Conservation (phyloP, 257 asterid species). For the Scutellaria barbata region DNA sequence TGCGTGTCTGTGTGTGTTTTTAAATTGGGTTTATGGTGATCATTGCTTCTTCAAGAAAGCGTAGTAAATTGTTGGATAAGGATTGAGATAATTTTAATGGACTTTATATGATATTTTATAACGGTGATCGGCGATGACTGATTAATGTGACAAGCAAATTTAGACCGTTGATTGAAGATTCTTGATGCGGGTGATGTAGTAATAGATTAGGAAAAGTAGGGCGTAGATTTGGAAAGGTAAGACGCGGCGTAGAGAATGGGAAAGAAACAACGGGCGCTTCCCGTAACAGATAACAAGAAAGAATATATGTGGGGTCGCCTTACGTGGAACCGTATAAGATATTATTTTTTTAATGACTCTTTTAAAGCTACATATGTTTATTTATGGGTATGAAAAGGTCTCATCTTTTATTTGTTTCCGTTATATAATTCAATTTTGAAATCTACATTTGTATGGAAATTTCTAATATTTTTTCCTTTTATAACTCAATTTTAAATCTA, state of each 20-base stretch:
- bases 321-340: not conserved
- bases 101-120: not conserved
- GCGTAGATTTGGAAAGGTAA: conserved; percentile 14
- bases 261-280: too few relatives aligned
- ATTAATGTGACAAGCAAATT: conserved; percentile 27
- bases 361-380: too few relatives aligned
- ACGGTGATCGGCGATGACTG: conserved; percentile 5
- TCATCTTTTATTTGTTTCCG: too few relatives aligned
- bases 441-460: too few relatives aligned
- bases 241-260: conserved; percentile 36
- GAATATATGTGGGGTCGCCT: conserved; percentile 15
- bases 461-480: not conserved
- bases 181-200: conserved; percentile 7
- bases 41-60: not conserved
- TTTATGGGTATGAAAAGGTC: too few relatives aligned
- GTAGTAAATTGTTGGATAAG: conserved; percentile 51
- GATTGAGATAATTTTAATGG: conserved; percentile 48
- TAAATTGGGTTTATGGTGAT: not conserved
- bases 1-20: not conserved
- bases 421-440: too few relatives aligned
- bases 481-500: too few relatives aligned
- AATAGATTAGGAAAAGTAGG: not conserved
- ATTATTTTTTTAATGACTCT: too few relatives aligned
- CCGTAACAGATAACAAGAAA: not conserved
- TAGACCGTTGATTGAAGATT: conserved; percentile 30